phyloP scores from a whole-genome alignment of 306 rosid genomes.

The Urtica urens region DNA sequence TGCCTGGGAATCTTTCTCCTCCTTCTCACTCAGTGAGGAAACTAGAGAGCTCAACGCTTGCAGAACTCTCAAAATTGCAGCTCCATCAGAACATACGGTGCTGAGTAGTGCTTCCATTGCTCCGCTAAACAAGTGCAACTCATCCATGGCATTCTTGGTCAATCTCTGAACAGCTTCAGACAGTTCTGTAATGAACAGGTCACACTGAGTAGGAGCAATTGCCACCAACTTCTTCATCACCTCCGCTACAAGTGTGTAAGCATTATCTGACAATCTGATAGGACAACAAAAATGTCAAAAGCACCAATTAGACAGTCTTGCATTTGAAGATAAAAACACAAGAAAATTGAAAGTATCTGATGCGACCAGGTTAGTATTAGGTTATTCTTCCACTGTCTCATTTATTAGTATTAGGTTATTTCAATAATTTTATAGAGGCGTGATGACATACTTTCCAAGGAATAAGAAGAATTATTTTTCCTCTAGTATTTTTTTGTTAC shows the following conservation, averaged over 20 bases:
- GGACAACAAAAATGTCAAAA: slow-evolving; percentile 23
- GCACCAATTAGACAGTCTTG: slow-evolving; percentile 13
- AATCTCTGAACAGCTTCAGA: slow-evolving; percentile 67
- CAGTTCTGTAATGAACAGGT: slow-evolving; percentile 70
- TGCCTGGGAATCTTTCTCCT: slow-evolving; percentile 36
- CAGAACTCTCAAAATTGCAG: slow-evolving; percentile 89
- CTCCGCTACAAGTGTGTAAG: slow-evolving; percentile 78
- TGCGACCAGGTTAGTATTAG: no score
- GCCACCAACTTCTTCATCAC: slow-evolving; percentile 90
- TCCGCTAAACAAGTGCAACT: slow-evolving; percentile 57
- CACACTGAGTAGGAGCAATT: slow-evolving; percentile 71
- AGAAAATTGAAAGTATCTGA: no score
- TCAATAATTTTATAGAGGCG: no score
- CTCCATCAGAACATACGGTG: slow-evolving; percentile 78
- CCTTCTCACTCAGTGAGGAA: slow-evolving; percentile 43
- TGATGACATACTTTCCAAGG: no score
- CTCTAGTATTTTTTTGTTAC: no score
- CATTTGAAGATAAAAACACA: no score
- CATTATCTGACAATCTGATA: slow-evolving; percentile 81
- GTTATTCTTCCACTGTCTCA: no score
- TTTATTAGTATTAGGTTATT: no score
- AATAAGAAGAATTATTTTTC: no score
- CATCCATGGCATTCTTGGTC: slow-evolving; percentile 76
- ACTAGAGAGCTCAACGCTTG: slow-evolving; percentile 91
- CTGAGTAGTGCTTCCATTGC: slow-evolving; percentile 72